Conservation (phyloP, 1,284 basidiomycete genomes). For the Cryptococcus sp. region DNA sequence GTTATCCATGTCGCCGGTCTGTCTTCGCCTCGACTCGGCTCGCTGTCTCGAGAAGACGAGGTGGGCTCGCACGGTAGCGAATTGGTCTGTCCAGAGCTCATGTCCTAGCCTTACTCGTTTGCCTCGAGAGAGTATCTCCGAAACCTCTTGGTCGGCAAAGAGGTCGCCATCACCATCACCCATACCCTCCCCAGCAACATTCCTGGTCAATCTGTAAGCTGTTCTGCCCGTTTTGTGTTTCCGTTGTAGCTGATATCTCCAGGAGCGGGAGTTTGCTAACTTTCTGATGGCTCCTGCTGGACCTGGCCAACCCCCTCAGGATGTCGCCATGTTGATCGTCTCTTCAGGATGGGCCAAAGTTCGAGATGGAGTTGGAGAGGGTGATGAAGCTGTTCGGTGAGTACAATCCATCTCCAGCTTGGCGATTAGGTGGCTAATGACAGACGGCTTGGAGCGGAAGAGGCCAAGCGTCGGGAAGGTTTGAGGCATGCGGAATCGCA, state of each 20-base stretch:
- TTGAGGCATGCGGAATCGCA: slow-evolving; percentile 59
- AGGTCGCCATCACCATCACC: slow-evolving; percentile 50
- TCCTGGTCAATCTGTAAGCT: slow-evolving; percentile 9
- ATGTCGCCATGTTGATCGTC: slow-evolving; percentile 73
- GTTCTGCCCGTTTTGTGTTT: slow-evolving; percentile 9
- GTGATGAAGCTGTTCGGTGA: slow-evolving; percentile 39
- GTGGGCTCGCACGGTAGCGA: slow-evolving; percentile 46
- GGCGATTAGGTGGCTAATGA: neutral
- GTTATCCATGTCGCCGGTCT: slow-evolving; percentile 81
- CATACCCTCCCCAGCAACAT: slow-evolving; percentile 31
- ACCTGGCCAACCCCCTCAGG: slow-evolving; percentile 49
- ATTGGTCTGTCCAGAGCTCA: neutral
- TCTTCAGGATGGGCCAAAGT: slow-evolving; percentile 85
- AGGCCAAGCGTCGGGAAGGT: slow-evolving; percentile 60
- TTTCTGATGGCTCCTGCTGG: slow-evolving; percentile 42
- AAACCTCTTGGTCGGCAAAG: slow-evolving; percentile 76
- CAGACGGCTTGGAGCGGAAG: slow-evolving; percentile 59
- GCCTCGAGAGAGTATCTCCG: slow-evolving; percentile 90
- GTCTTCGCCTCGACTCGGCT: slow-evolving; percentile 72
- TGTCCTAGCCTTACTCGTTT: slow-evolving; percentile 76
- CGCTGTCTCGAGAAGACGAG: slow-evolving; percentile 76
- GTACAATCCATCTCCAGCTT: neutral
- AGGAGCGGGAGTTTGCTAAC: slow-evolving; percentile 45
- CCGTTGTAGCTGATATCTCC: neutral
- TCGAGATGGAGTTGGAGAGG: slow-evolving; percentile 60